Evolutionary conservation across 2,329 filamentous ascomycete species (phyloP).

Genomic region (Dissoconium aciculare): DNA sequence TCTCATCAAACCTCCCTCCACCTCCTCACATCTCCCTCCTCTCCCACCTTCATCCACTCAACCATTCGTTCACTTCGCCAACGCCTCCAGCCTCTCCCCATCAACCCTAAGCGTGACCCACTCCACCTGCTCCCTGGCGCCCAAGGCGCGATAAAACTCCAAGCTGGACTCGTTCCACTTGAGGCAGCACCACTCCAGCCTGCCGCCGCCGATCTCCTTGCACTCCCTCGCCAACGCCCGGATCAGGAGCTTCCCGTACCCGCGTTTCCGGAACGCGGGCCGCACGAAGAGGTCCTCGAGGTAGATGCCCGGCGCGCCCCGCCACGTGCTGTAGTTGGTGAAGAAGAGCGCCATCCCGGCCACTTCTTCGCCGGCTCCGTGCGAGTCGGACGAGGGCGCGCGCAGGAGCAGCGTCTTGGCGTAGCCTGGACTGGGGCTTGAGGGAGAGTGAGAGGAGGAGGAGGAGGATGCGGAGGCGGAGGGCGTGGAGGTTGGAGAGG

Average conservation of each 20-base stretch:
- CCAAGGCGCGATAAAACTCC: conserved; percentile 56
- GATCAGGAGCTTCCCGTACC: conserved; percentile 66
- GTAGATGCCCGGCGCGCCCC: conserved; percentile 72
- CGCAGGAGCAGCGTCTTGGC: conserved; percentile 60
- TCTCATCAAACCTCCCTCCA: no score
- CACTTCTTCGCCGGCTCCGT: conserved; percentile 23
- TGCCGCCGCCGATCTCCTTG: conserved; percentile 51
- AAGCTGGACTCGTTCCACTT: conserved; percentile 90
- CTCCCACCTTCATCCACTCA: no score
- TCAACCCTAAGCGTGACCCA: conserved; percentile 68
- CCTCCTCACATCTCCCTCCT: no score
- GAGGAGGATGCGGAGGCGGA: no score
- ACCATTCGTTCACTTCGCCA: conserved; percentile 42
- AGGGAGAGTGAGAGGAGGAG: no score
- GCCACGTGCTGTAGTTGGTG: conserved; percentile 93
- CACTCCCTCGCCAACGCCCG: conserved; percentile 67
- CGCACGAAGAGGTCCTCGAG: conserved; percentile 86
- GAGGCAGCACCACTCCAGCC: conserved; percentile 81
- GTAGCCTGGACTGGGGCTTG: conserved; percentile 43
- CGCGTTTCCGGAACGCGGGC: conserved; percentile 52
- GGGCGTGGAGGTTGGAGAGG: no score
- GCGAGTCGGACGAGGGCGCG: conserved; percentile 29
- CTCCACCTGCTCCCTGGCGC: conserved; percentile 50
- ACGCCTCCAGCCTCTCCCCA: conserved; percentile 40
- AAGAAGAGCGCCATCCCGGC: conserved; percentile 83